Conservation (phyloP, 2,329 filamentous ascomycete species). For the Cordyceps farinosa region DNA sequence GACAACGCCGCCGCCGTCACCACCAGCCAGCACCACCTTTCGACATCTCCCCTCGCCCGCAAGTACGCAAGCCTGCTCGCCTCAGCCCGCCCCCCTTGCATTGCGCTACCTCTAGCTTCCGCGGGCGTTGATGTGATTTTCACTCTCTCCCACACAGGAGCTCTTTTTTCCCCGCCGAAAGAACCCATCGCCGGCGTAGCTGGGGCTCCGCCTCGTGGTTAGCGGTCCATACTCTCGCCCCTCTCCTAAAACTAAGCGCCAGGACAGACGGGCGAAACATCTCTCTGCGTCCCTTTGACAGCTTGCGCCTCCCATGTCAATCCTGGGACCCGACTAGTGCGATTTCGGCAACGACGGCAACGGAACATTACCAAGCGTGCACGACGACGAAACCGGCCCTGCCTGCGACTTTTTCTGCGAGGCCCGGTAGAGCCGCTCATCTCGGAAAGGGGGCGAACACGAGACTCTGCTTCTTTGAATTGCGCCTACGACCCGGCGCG, state of each 20-base stretch:
- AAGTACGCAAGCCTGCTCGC: neutral
- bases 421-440: neutral
- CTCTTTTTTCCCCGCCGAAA: neutral
- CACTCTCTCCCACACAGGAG: neutral
- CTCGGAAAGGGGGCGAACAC: constrained; percentile 4
- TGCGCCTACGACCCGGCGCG: neutral
- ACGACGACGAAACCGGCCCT: neutral
- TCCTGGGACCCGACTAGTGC: constrained; percentile 1
- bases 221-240: neutral
- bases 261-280: neutral
- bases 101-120: neutral
- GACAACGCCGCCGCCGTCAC: constrained; percentile 4
- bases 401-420: neutral
- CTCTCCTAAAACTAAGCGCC: constrained; percentile 9
- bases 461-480: neutral
- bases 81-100: neutral
- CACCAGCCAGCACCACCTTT: constrained; percentile 5
- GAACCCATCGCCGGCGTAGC: neutral
- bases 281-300: neutral
- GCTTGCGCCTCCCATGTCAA: neutral
- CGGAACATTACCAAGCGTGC: neutral
- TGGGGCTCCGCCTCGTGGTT: neutral
- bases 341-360: neutral
- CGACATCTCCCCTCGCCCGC: constrained; percentile 10
- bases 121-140: neutral